Percentiles rank a stretch among this genome's conserved stretches.
Conservation (phyloP, 1,284 basidiomycete genomes). For the Cerioporus squamosus region DNA sequence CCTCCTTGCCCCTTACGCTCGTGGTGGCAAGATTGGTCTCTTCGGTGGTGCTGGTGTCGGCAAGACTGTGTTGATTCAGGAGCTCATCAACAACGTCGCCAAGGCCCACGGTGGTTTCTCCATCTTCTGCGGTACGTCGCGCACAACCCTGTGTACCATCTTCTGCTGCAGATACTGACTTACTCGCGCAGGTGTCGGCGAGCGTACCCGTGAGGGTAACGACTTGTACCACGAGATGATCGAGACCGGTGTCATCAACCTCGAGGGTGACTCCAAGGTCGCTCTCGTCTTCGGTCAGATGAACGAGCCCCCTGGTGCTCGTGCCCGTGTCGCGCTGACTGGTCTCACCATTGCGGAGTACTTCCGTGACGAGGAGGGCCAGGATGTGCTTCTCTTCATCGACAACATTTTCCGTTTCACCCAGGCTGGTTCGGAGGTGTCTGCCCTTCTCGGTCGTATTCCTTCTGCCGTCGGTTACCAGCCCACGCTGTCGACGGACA, state of each 20-base stretch:
- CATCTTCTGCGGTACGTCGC: constrained; percentile 92
- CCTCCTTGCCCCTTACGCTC: constrained; percentile 97
- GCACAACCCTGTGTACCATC: not conserved
- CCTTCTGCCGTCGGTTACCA: constrained; percentile 99
- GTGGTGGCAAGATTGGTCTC: constrained; percentile 99
- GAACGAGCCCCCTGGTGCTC: constrained; percentile 99
- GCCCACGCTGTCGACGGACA: constrained; percentile 98
- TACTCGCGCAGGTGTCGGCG: constrained; percentile 81
- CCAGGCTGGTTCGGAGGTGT: constrained; percentile 99
- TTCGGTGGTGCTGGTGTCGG: constrained; percentile 99
- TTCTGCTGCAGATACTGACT: not conserved
- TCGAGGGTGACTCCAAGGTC: constrained; percentile 98
- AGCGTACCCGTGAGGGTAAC: constrained; percentile 99
- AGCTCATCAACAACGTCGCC: constrained; percentile 99
- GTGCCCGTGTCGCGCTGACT: constrained; percentile 99
- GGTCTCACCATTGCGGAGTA: constrained; percentile 99
- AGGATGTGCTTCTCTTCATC: constrained; percentile 99
- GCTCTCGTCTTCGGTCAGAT: constrained; percentile 99
- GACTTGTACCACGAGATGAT: constrained; percentile 99
- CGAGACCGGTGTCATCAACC: constrained; percentile 99
- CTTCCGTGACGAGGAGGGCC: constrained; percentile 99
- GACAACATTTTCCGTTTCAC: constrained; percentile 99
- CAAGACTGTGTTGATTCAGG: constrained; percentile 98
- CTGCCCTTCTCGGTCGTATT: constrained; percentile 99
- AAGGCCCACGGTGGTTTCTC: constrained; percentile 99